Evolutionary conservation across 768 basidiomycete species (phyloP).

Genomic region (Clavulina sp.): DNA sequence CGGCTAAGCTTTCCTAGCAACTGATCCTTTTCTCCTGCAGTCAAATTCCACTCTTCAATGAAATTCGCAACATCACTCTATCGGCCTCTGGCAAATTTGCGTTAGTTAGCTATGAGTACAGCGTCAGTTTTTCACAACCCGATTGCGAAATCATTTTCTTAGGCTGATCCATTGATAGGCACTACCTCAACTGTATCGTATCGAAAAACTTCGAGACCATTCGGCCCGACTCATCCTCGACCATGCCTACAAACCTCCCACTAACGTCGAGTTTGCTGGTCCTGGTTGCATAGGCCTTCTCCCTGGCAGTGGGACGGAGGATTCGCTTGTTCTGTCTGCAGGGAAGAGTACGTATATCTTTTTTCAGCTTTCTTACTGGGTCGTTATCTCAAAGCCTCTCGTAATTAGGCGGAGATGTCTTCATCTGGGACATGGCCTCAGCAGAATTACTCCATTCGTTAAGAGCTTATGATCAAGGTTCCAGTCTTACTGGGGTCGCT

Average conservation of each 20-base stretch:
- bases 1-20: background rate
- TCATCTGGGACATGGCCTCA: slow-evolving; percentile 75
- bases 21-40: background rate
- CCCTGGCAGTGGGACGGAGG: slow-evolving; percentile 35
- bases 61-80: slow-evolving; percentile 52
- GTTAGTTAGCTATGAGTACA: slow-evolving; percentile 56
- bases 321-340: slow-evolving; percentile 32
- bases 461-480: slow-evolving; percentile 37
- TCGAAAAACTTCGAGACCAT: slow-evolving; percentile 30
- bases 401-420: slow-evolving; percentile 46
- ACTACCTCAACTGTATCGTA: slow-evolving; percentile 61
- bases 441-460: slow-evolving; percentile 49
- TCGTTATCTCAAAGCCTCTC: background rate
- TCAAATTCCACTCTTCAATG: slow-evolving; percentile 54
- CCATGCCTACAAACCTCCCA: slow-evolving; percentile 60
- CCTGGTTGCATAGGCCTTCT: slow-evolving; percentile 68
- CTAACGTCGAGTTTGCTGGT: slow-evolving; percentile 56
- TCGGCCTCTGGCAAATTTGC: slow-evolving; percentile 42
- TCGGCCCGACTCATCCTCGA: slow-evolving; percentile 24
- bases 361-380: background rate
- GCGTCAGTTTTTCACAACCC: slow-evolving; percentile 19
- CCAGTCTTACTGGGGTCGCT: slow-evolving; percentile 58
- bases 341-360: slow-evolving; percentile 30
- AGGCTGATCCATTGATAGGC: slow-evolving; percentile 12
- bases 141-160: background rate